phyloP scores from a whole-genome alignment of 352 stramenopile species.

The Pythium scleroteichum region DNA sequence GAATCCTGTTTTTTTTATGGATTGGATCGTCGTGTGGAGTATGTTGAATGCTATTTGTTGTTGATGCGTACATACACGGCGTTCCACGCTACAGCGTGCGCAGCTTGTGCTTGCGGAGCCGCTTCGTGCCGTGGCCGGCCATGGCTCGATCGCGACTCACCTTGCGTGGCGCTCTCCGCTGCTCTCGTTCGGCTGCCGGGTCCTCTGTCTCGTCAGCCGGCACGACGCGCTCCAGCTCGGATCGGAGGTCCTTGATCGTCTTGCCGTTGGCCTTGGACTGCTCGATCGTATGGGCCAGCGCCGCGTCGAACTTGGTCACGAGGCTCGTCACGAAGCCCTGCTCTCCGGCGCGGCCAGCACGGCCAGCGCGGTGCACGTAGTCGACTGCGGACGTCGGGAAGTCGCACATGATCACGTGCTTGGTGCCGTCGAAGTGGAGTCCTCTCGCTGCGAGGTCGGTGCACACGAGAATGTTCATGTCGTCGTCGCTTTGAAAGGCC shows the following conservation, averaged over 20 bases:
- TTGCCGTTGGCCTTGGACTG: conserved; percentile 63
- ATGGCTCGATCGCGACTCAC: conserved; percentile 6
- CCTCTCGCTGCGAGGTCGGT: conserved; percentile 93
- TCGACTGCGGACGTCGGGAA: conserved; percentile 92
- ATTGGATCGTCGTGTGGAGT: too few species aligned
- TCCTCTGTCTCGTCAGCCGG: conserved; percentile 3
- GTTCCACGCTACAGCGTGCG: conserved; percentile 22
- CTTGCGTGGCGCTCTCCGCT: conserved; percentile 6
- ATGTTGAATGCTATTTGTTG: too few species aligned
- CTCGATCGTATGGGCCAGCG: conserved; percentile 61
- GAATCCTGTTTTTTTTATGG: too few species aligned
- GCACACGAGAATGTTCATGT: conserved; percentile 86
- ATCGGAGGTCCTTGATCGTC: conserved; percentile 54
- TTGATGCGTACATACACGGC: too few species aligned
- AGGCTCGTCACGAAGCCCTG: conserved; percentile 70
- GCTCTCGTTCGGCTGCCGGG: background rate
- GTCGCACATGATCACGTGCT: conserved; percentile 93
- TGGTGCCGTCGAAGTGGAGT: conserved; percentile 89
- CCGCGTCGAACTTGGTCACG: conserved; percentile 71
- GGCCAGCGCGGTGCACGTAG: conserved; percentile 92
- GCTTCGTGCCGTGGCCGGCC: conserved; percentile 29
- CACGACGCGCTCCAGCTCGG: conserved; percentile 1
- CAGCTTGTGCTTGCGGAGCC: conserved; percentile 33
- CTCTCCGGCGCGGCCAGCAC: conserved; percentile 62
- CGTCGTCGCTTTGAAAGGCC: conserved; percentile 37